Evolutionary conservation across 257 asterid genomes (phyloP).

Genomic region (Solanum sejunctum): DNA sequence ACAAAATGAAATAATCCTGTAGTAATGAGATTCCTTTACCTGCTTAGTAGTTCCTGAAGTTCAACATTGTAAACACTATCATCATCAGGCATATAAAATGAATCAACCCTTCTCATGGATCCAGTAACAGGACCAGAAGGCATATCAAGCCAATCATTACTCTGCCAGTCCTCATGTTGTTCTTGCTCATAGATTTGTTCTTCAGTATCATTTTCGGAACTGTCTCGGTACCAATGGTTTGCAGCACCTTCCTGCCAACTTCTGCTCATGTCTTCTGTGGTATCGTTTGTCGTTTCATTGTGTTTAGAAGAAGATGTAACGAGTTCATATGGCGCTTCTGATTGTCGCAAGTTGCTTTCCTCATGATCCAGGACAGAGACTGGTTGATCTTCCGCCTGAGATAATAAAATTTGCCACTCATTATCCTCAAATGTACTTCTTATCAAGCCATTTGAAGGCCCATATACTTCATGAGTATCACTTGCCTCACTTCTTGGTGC

Average conservation of each 20-base stretch:
- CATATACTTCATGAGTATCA: constrained; percentile 10
- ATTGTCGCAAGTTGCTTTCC: background rate
- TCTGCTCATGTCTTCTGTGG: constrained; percentile 14
- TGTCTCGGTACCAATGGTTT: constrained; percentile 26
- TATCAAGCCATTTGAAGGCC: constrained; percentile 5
- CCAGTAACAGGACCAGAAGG: constrained; percentile 42
- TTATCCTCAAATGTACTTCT: constrained; percentile 15
- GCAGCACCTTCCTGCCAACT: constrained; percentile 25
- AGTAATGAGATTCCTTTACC: constrained; percentile 19
- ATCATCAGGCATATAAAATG: constrained; percentile 34
- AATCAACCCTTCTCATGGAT: constrained; percentile 26
- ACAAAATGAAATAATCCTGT: background rate
- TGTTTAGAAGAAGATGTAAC: constrained; percentile 1
- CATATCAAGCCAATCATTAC: constrained; percentile 40
- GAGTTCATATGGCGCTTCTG: background rate
- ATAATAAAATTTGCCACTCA: constrained; percentile 22
- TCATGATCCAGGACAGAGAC: background rate
- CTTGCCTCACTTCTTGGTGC: constrained; percentile 13
- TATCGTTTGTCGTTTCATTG: constrained; percentile 12
- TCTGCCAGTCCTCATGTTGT: constrained; percentile 42
- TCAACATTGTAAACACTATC: constrained; percentile 47
- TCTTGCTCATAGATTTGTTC: constrained; percentile 33
- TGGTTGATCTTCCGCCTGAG: constrained; percentile 22
- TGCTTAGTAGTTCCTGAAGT: constrained; percentile 72
- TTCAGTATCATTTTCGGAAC: constrained; percentile 14